phyloP scores from a whole-genome alignment of 2,329 filamentous ascomycete species.

The Aspergillus persii region DNA sequence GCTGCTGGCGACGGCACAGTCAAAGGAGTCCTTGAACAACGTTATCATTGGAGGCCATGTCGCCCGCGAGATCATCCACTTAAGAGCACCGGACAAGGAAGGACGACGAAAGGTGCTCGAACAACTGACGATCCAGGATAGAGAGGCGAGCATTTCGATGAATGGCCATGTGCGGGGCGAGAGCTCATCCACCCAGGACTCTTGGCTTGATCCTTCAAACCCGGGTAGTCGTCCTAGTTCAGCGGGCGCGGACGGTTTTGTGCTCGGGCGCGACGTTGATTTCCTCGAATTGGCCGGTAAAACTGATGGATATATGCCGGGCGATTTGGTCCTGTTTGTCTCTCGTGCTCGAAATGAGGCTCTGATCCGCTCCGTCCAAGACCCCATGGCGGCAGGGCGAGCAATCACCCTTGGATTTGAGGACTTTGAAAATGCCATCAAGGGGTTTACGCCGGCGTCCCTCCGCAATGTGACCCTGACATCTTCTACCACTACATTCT shows the following conservation, averaged over 20 bases:
- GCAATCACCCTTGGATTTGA: conserved; percentile 64
- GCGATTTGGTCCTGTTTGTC: conserved; percentile 82
- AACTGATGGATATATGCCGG: conserved; percentile 97
- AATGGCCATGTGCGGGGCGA: conserved; percentile 37
- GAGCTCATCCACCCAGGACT: conserved; percentile 51
- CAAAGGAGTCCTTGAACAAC: conserved; percentile 88
- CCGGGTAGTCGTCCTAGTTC: conserved; percentile 50
- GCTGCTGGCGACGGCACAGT: conserved; percentile 83
- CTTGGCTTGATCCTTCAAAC: conserved; percentile 75
- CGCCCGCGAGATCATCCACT: conserved; percentile 81
- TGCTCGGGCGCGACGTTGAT: conserved; percentile 74
- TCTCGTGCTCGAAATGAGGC: conserved; percentile 88
- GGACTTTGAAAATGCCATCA: conserved; percentile 81
- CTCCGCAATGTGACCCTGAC: conserved; percentile 92
- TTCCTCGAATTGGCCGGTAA: conserved; percentile 89
- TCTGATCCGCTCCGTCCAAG: conserved; percentile 75
- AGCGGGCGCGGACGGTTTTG: conserved; percentile 60
- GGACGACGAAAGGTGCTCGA: conserved; percentile 80
- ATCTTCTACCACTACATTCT: conserved; percentile 87
- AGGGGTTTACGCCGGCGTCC: conserved; percentile 92
- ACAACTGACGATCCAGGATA: conserved; percentile 61
- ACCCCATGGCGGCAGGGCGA: conserved; percentile 49
- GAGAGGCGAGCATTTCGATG: conserved; percentile 37
- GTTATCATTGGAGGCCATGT: conserved; percentile 89
- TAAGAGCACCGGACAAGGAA: conserved; percentile 93